phyloP scores from a whole-genome alignment of 2,329 filamentous ascomycete genomes.

The Huntiella abstrusa region DNA sequence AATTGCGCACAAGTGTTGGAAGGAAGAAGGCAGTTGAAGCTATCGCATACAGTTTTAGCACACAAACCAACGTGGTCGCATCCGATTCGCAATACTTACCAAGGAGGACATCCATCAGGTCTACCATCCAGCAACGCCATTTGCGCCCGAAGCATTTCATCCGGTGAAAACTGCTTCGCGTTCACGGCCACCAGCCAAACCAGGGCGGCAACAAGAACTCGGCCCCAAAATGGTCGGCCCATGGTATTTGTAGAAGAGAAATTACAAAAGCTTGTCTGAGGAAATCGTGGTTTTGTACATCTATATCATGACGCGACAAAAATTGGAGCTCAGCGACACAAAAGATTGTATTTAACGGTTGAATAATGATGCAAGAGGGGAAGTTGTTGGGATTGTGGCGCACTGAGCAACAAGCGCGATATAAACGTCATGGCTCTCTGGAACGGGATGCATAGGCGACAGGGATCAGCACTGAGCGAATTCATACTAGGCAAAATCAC shows the following conservation, averaged over 20 bases:
- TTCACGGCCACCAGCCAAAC: neutral
- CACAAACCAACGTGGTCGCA: too few relatives aligned
- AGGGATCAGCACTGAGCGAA: too few relatives aligned
- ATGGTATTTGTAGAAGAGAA: neutral
- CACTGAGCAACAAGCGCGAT: too few relatives aligned
- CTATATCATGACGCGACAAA: too few relatives aligned
- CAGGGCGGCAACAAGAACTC: neutral
- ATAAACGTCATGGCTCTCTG: too few relatives aligned
- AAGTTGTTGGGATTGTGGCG: too few relatives aligned
- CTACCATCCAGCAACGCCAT: slow-evolving; percentile 54
- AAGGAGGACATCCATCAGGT: slow-evolving; percentile 62
- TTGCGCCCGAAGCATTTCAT: slow-evolving; percentile 43
- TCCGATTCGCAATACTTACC: slow-evolving; percentile 27
- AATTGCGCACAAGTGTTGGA: slow-evolving; percentile 85
- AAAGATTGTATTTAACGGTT: too few relatives aligned
- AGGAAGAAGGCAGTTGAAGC: slow-evolving; percentile 95
- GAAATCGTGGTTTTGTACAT: too few relatives aligned
- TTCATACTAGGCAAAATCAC: too few relatives aligned
- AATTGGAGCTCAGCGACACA: too few relatives aligned
- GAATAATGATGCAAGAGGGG: too few relatives aligned
- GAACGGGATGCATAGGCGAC: too few relatives aligned
- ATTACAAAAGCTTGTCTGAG: neutral
- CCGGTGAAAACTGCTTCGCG: slow-evolving; percentile 38
- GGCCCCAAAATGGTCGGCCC: neutral
- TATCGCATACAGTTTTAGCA: slow-evolving; percentile 23